phyloP scores from a whole-genome alignment of 2,329 filamentous ascomycete genomes.

The Phaeosphaeriaceae sp. region DNA sequence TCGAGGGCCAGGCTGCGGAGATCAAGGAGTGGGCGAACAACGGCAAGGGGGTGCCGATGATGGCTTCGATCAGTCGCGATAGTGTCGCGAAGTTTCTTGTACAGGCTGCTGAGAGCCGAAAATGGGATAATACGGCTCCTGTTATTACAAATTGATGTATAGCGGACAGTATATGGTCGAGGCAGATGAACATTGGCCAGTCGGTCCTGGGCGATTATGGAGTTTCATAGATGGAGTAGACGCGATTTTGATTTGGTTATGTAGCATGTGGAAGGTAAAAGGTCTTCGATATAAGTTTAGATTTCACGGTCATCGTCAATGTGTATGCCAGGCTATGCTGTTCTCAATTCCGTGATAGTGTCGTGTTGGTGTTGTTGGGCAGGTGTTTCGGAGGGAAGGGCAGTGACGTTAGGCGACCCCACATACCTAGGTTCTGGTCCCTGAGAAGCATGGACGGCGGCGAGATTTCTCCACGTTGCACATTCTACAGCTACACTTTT shows the following conservation, averaged over 20 bases:
- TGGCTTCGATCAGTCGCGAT: slow-evolving; percentile 47
- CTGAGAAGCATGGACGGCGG: slow-evolving; percentile 1
- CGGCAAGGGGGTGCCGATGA: slow-evolving; percentile 53
- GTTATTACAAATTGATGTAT: slow-evolving; percentile 53
- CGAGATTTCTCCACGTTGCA: slow-evolving; percentile 14
- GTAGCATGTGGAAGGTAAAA: no score
- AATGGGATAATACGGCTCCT: slow-evolving; percentile 56
- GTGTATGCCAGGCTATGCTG: not conserved
- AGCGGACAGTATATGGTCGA: no score
- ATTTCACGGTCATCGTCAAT: no score
- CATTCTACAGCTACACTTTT: not conserved
- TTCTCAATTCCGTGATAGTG: not conserved
- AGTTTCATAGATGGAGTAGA: no score
- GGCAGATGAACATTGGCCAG: no score
- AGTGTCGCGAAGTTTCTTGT: slow-evolving; percentile 59
- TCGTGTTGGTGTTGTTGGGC: not conserved
- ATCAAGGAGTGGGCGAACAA: slow-evolving; percentile 54
- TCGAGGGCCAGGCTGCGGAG: slow-evolving; percentile 46
- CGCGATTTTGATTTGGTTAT: no score
- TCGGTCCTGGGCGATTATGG: no score
- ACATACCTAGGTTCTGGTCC: not conserved
- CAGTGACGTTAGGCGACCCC: not conserved
- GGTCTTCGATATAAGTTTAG: no score
- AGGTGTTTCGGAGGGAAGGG: not conserved
- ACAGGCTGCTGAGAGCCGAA: slow-evolving; percentile 50